Evolutionary conservation across 139 green algal genomes (phyloP).

Genomic region (Zygnema cylindricum): DNA sequence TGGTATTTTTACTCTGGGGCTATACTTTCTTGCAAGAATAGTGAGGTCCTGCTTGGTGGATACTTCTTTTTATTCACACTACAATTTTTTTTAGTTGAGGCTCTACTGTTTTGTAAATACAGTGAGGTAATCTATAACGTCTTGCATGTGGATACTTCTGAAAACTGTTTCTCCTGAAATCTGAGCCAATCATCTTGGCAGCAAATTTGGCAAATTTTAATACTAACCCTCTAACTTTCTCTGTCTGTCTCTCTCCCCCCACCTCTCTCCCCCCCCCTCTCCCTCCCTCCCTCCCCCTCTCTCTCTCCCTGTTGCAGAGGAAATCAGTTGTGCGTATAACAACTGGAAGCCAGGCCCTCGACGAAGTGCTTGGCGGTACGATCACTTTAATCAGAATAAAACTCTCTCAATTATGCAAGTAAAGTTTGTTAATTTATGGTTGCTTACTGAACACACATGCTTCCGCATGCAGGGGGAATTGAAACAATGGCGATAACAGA

Average conservation of each 20-base stretch:
- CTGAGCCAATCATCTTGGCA: slow-evolving; percentile 1
- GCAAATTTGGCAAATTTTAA: background rate
- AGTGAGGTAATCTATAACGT: no score
- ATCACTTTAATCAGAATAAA: background rate
- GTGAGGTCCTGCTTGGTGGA: no score
- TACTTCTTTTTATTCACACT: no score
- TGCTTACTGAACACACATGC: no score
- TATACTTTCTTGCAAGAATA: no score
- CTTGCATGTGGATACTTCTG: no score
- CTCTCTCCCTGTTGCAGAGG: slow-evolving; percentile 45
- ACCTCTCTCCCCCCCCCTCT: background rate
- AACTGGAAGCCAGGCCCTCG: slow-evolving; percentile 46
- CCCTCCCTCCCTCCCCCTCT: background rate
- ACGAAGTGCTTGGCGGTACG: slow-evolving; percentile 58
- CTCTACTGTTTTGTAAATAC: no score
- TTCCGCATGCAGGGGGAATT: slow-evolving; percentile 55
- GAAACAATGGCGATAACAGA: slow-evolving; percentile 62
- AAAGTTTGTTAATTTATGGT: background rate
- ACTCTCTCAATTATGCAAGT: background rate
- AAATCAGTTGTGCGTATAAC: slow-evolving; percentile 57
- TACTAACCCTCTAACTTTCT: background rate
- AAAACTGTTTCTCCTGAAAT: slow-evolving; percentile 1
- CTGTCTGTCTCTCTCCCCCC: background rate
- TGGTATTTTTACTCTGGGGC: no score
- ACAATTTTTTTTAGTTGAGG: no score